Evolutionary conservation across 192 early-diverging fungal genomes (phyloP).

Genomic region (Podila epigama): DNA sequence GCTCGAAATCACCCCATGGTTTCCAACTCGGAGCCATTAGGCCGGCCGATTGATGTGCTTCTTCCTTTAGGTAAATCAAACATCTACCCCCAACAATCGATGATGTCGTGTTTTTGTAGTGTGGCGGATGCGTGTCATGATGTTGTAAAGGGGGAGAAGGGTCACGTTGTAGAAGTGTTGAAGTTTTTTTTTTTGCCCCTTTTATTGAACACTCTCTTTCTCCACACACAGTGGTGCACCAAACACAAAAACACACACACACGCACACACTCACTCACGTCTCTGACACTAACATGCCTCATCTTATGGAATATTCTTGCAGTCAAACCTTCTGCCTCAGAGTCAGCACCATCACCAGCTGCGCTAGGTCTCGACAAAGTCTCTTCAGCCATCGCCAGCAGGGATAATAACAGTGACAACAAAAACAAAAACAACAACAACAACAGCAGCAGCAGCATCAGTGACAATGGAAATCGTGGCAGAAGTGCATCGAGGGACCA

Average conservation of each 20-base stretch:
- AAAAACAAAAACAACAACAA: background rate
- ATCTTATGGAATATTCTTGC: background rate
- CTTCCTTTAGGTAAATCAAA: conserved; percentile 6
- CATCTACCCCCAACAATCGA: too few relatives aligned
- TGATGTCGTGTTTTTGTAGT: too few relatives aligned
- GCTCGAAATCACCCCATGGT: conserved; percentile 31
- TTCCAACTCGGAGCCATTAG: conserved; percentile 13
- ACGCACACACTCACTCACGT: background rate
- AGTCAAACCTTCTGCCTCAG: conserved; percentile 19
- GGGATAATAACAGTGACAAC: background rate
- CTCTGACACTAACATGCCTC: background rate
- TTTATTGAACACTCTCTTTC: background rate
- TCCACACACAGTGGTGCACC: background rate
- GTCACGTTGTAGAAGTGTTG: background rate
- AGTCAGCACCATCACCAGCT: background rate
- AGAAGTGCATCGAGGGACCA: too few relatives aligned
- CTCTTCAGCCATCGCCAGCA: background rate
- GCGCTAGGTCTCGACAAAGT: conserved; percentile 7
- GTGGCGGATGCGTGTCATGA: too few relatives aligned
- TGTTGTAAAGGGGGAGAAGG: too few relatives aligned
- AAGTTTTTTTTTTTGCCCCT: background rate
- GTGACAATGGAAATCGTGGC: too few relatives aligned
- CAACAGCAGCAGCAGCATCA: background rate
- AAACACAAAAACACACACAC: background rate
- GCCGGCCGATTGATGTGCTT: conserved; percentile 23